phyloP scores from a whole-genome alignment of 2,329 filamentous ascomycete species.

The Acrocalymma vagum region DNA sequence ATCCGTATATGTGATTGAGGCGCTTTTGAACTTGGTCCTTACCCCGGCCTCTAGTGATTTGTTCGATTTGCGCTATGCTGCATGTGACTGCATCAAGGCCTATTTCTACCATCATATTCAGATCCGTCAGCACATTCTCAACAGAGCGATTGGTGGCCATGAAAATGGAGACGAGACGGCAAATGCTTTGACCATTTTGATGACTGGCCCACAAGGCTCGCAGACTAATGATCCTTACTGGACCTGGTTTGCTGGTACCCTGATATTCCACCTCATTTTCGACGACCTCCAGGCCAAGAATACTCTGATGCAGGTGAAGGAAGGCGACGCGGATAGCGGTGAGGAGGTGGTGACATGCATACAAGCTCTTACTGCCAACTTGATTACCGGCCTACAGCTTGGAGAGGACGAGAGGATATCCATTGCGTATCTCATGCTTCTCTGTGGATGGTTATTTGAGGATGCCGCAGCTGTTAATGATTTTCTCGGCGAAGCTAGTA shows the following conservation, averaged over 20 bases:
- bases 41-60: conserved; percentile 71
- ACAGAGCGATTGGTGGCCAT: conserved; percentile 89
- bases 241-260: conserved; percentile 86
- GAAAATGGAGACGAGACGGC: conserved; percentile 81
- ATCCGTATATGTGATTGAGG: conserved; percentile 90
- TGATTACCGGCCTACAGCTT: conserved; percentile 80
- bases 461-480: conserved; percentile 92
- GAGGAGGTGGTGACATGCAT: conserved; percentile 97
- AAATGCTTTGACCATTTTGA: conserved; percentile 85
- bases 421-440: conserved; percentile 87
- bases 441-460: conserved; percentile 91
- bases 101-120: conserved; percentile 86
- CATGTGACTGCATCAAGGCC: conserved; percentile 89
- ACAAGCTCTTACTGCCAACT: conserved; percentile 84
- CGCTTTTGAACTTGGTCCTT: conserved; percentile 82
- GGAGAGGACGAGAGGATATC: conserved; percentile 80
- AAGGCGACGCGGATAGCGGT: conserved; percentile 86
- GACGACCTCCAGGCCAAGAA: conserved; percentile 82
- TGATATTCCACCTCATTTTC: conserved; percentile 85
- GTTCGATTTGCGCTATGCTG: conserved; percentile 83
- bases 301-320: conserved; percentile 80
- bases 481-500: conserved; percentile 90
- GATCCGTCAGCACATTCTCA: conserved; percentile 85
- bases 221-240: conserved; percentile 82
- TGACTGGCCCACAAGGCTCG: conserved; percentile 70